These are phyloP conservation scores for Raphanus raphanistrum DNA, from an alignment of 345 rosid genomes.

Conservation along the genomic window DNA sequence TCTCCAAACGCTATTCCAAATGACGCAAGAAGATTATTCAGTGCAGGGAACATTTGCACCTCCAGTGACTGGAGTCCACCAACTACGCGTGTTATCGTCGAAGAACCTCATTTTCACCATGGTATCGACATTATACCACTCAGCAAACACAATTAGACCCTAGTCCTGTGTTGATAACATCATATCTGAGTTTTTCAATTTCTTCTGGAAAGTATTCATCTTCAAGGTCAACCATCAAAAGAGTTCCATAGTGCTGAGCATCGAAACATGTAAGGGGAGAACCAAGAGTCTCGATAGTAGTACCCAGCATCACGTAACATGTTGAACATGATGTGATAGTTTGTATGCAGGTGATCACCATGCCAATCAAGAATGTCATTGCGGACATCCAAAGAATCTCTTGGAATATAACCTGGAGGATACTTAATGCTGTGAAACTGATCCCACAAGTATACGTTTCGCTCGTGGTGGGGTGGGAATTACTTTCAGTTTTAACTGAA, in stretches of 20 bases:
- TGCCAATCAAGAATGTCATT: constrained; percentile 99
- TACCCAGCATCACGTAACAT: constrained; percentile 90
- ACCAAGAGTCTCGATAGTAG: constrained; percentile 92
- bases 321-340: constrained; percentile 92
- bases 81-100: constrained; percentile 94
- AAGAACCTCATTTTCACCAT: constrained; percentile 99
- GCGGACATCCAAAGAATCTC: constrained; percentile 97
- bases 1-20: constrained; percentile 98
- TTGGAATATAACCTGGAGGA: constrained; percentile 98
- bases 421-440: constrained; percentile 95
- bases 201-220: constrained; percentile 95
- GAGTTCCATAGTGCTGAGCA: constrained; percentile 91
- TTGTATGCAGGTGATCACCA: constrained; percentile 98
- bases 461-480: constrained; percentile 88
- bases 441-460: constrained; percentile 92
- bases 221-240: constrained; percentile 92
- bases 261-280: constrained; percentile 96
- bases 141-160: constrained; percentile 88
- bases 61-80: constrained; percentile 99
- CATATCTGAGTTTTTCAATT: constrained; percentile 81
- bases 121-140: constrained; percentile 96
- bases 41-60: constrained; percentile 97
- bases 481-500: constrained; percentile 80
- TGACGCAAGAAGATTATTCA: constrained; percentile 90
- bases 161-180: constrained; percentile 75